Evolutionary conservation across 2,329 filamentous ascomycete species (phyloP), one percentile per base, ranked within the genome.

Genomic region (Aspergillus neoniger): DNA sequence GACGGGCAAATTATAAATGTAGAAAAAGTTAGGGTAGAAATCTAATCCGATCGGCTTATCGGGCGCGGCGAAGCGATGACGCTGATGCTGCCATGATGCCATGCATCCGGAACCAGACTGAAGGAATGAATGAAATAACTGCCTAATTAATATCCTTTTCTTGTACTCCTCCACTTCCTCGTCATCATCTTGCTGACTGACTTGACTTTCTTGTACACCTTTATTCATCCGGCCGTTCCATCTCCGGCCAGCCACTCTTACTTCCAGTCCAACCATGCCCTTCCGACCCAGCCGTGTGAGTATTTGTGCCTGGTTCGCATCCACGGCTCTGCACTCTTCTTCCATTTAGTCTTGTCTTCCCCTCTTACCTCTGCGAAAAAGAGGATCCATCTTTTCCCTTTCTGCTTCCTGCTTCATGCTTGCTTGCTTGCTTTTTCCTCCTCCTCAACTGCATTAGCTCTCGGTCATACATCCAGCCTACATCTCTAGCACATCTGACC

Each of bases 211-310:
- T 53, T 53, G 17, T 38, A 8, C 21, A 19, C 39, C 25, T 30
- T 36, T 17, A 7, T 28, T 28, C 49, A 55, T 44, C 50, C 38
- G 43, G 25, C 30, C 32, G 32, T 36, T 51, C 32, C 21, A 32
- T 59, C 43, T 54, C 36, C 39, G 49, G 39, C 62, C 62, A 64
- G 57, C 62, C 62, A 62, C 60, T 48, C 7, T 21, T 56, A 47
- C 39, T 19, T 14, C 39, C 54, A 19, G 55, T 50, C 57, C 62
- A 60, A 65, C 55, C 57, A 62, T 63, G 55, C 54, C 25, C 56
- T 62, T 62, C 59, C 63, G 61, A 59, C 44, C 63, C 61, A 63
- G 63, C 63, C 63, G 63, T 59, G 44, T 23, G 57, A 43, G 49
- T 57, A 21, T 57, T 43, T 21, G 41, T 61, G 53, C 52, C 52